A percentile compares a stretch with the other conserved stretches of the same genome.
Conservation (phyloP, 1,139 yeast species). For the Magnusiomyces suaveolens region DNA sequence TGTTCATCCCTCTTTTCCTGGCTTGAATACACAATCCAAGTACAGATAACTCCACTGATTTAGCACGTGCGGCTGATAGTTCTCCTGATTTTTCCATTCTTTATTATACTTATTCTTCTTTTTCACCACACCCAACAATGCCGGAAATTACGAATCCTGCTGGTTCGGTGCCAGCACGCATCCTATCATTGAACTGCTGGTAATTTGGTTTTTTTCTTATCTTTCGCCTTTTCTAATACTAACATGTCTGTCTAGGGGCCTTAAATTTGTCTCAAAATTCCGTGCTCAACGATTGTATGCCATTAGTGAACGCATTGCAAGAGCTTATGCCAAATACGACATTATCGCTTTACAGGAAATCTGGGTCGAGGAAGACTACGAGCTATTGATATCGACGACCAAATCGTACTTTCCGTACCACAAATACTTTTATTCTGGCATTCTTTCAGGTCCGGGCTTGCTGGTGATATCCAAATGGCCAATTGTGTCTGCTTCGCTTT, state of each 20-base stretch:
- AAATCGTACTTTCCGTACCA: slow-evolving; percentile 47
- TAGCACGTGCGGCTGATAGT: too few species aligned
- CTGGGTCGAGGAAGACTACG: slow-evolving; percentile 86
- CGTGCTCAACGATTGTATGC: slow-evolving; percentile 59
- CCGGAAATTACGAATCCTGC: background rate
- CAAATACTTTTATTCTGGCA: slow-evolving; percentile 71
- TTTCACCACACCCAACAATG: too few species aligned
- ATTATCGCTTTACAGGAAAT: slow-evolving; percentile 85
- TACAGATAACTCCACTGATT: too few species aligned
- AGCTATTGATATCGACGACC: slow-evolving; percentile 44
- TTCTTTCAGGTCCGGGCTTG: slow-evolving; percentile 86
- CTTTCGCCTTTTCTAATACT: slow-evolving; percentile 1
- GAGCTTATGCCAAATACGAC: slow-evolving; percentile 49
- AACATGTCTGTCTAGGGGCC: slow-evolving; percentile 61
- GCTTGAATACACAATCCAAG: too few species aligned
- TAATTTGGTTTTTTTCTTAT: slow-evolving; percentile 4
- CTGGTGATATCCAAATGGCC: slow-evolving; percentile 80
- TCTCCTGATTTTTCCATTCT: too few species aligned
- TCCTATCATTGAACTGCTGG: slow-evolving; percentile 24
- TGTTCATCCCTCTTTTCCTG: too few species aligned
- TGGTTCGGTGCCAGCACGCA: slow-evolving; percentile 6
- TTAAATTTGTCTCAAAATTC: slow-evolving; percentile 66
- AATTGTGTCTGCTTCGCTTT: slow-evolving; percentile 64
- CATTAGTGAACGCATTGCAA: slow-evolving; percentile 57
- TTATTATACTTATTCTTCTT: too few species aligned